Percentiles rank a stretch among this genome's conserved stretches.
Evolutionary conservation across 108 stramenopile genomes (phyloP).

Genomic region (Skeletonema tropicum): DNA sequence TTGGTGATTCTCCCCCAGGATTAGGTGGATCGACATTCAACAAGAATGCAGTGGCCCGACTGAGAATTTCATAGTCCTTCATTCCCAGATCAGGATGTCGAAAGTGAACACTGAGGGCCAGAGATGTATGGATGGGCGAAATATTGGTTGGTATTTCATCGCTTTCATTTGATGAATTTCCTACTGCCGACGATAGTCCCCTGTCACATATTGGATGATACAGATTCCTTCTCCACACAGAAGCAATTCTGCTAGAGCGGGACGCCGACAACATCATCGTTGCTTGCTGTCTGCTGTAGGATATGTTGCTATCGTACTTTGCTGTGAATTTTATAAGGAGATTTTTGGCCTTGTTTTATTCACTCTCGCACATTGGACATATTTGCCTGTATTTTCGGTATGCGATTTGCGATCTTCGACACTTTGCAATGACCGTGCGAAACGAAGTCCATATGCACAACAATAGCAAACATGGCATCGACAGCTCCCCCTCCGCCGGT

Average conservation of each 20-base stretch:
- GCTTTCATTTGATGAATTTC: neutral
- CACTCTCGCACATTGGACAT: too few species aligned
- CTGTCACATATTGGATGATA: neutral
- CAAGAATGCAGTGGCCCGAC: conserved; percentile 78
- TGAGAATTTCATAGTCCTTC: conserved; percentile 87
- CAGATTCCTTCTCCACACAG: neutral
- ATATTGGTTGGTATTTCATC: conserved; percentile 6
- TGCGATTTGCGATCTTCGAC: too few species aligned
- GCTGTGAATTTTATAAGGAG: too few species aligned
- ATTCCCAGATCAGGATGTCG: conserved; percentile 82
- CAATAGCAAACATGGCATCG: conserved; percentile 9
- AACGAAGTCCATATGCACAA: too few species aligned
- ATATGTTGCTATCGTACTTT: too few species aligned
- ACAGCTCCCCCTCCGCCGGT: conserved; percentile 3
- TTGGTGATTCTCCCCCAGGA: conserved; percentile 15
- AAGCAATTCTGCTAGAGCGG: neutral
- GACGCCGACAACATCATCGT: neutral
- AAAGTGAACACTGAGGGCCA: conserved; percentile 86
- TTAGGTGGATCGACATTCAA: conserved; percentile 73
- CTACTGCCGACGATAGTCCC: neutral
- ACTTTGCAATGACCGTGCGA: too few species aligned
- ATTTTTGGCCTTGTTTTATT: too few species aligned
- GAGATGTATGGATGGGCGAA: conserved; percentile 49
- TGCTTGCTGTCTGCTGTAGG: too few species aligned
- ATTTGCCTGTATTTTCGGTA: too few species aligned